Evolutionary conservation across 768 basidiomycete genomes (phyloP).

Genomic region (Psilocybe subaeruginosa): DNA sequence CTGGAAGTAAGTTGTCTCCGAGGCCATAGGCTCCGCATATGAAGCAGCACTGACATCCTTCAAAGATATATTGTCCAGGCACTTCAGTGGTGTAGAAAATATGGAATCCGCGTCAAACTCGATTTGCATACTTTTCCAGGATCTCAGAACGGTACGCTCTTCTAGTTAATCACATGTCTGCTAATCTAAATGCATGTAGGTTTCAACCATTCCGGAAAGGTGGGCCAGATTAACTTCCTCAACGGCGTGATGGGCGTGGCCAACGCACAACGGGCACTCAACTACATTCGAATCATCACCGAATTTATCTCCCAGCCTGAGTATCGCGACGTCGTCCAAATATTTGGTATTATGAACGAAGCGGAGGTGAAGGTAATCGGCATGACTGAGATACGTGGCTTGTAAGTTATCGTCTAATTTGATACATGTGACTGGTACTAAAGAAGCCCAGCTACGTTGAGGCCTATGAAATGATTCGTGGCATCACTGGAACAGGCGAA

Average conservation of each 20-base stretch:
- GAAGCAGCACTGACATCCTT: neutral
- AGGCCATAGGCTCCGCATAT: neutral
- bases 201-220: conserved; percentile 66
- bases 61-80: conserved; percentile 74
- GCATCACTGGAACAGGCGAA: conserved; percentile 72
- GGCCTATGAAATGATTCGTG: conserved; percentile 65
- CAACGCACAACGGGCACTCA: conserved; percentile 79
- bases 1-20: conserved; percentile 57
- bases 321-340: conserved; percentile 64
- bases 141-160: conserved; percentile 64
- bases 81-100: conserved; percentile 81
- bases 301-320: conserved; percentile 86
- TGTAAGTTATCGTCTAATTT: conserved; percentile 52
- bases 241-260: conserved; percentile 84
- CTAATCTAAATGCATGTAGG: conserved; percentile 25
- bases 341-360: conserved; percentile 72
- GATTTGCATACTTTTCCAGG: conserved; percentile 83
- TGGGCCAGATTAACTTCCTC: conserved; percentile 67
- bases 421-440: conserved; percentile 12
- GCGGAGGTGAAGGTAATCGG: conserved; percentile 59
- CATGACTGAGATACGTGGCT: conserved; percentile 51
- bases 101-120: conserved; percentile 79
- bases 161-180: neutral
- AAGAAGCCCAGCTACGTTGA: conserved; percentile 50
- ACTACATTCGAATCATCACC: conserved; percentile 77